A percentile compares a stretch with the other conserved stretches of the same genome.
phyloP scores from a whole-genome alignment of 306 rosid genomes.

The Carpinus viminea region DNA sequence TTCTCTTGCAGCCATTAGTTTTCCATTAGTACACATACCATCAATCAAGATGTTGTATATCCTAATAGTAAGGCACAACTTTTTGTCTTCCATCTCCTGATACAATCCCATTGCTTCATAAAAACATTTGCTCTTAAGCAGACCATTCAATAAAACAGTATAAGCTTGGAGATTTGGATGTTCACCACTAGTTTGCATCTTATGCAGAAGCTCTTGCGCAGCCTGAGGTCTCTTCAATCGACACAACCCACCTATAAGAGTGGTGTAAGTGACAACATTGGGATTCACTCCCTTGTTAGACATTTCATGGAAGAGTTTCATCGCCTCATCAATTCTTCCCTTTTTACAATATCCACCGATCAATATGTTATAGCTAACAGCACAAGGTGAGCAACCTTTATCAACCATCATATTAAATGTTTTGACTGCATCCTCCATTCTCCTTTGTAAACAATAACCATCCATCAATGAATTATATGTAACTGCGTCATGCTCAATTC shows the following conservation, averaged over 20 bases:
- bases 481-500: constrained; percentile 12
- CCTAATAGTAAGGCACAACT: too few relatives aligned
- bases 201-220: constrained; percentile 31
- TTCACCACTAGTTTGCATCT: constrained; percentile 33
- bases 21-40: constrained; percentile 24
- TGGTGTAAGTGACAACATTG: constrained; percentile 36
- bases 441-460: too few relatives aligned
- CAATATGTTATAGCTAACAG: too few relatives aligned
- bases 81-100: constrained; percentile 33
- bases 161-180: constrained; percentile 42
- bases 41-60: too few relatives aligned
- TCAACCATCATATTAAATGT: not conserved
- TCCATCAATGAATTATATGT: not conserved
- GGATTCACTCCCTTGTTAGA: constrained; percentile 29
- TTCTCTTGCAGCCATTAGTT: constrained; percentile 34
- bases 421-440: too few relatives aligned
- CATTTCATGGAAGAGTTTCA: constrained; percentile 42
- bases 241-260: constrained; percentile 42
- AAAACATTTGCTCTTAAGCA: constrained; percentile 1
- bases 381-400: too few relatives aligned
- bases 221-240: constrained; percentile 33
- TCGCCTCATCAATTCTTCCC: constrained; percentile 30
- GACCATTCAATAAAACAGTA: constrained; percentile 26
- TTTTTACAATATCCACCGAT: constrained; percentile 27
- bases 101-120: constrained; percentile 36